Conservation (phyloP, 371 early-diverging fungal species). For the Mortierella sp. region DNA sequence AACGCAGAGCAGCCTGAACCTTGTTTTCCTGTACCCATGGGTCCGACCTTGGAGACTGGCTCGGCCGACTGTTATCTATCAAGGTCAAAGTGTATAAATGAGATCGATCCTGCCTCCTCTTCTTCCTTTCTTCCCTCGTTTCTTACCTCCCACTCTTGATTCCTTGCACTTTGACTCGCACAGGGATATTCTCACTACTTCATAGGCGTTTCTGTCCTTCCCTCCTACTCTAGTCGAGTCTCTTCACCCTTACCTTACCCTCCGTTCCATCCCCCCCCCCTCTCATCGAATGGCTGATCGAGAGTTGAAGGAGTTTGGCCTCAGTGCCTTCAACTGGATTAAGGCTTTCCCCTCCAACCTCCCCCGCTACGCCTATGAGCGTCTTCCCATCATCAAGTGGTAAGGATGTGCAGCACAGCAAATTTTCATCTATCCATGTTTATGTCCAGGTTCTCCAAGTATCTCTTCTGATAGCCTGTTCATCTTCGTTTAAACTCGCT, state of each 20-base stretch:
- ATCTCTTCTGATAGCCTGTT: background rate
- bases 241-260: background rate
- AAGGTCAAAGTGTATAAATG: constrained; percentile 35
- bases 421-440: background rate
- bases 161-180: background rate
- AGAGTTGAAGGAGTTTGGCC: constrained; percentile 39
- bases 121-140: constrained; percentile 1
- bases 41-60: no score
- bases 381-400: constrained; percentile 54
- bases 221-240: no score
- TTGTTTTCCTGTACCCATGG: background rate
- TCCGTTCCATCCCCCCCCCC: background rate
- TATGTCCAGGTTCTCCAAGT: no score
- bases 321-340: constrained; percentile 22
- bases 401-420: constrained; percentile 4
- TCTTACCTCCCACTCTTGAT: constrained; percentile 6
- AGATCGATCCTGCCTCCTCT: background rate
- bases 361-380: constrained; percentile 35
- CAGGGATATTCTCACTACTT: background rate
- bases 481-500: background rate
- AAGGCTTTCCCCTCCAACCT: constrained; percentile 39
- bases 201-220: background rate
- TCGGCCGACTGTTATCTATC: no score
- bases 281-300: constrained; percentile 45
- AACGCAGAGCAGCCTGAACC: background rate